Percentiles rank a stretch among this genome's conserved stretches.
These are phyloP conservation scores for Perkinsus chesapeaki DNA, from an alignment of 169 alveolate genomes.

Conservation along the genomic window DNA sequence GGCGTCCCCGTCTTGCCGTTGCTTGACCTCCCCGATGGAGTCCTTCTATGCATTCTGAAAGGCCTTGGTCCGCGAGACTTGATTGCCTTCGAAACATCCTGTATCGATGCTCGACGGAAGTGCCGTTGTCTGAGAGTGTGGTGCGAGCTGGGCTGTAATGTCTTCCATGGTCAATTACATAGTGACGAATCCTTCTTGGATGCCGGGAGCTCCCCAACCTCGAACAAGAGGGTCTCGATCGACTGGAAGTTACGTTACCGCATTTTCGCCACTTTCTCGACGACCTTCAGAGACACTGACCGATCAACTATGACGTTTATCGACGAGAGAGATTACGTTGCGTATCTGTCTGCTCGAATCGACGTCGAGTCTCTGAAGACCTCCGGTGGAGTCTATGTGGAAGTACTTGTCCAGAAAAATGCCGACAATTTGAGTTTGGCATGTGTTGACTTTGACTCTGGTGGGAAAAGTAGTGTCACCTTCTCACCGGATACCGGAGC, in stretches of 20 bases:
- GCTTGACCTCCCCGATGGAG: neutral
- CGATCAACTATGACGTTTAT: neutral
- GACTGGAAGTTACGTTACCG: neutral
- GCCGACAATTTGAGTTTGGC: constrained; percentile 9
- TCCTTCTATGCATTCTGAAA: neutral
- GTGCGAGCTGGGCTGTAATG: neutral
- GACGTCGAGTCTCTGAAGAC: neutral
- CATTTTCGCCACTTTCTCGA: neutral
- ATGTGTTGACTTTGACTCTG: neutral
- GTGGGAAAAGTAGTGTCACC: constrained; percentile 10
- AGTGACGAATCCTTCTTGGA: neutral
- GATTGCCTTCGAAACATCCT: neutral
- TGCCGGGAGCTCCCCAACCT: neutral
- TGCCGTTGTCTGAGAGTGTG: neutral
- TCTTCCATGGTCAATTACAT: neutral
- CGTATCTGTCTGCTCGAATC: neutral
- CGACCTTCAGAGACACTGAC: neutral
- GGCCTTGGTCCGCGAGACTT: neutral
- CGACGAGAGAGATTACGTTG: neutral
- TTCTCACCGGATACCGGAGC: constrained; percentile 12
- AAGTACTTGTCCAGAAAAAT: neutral
- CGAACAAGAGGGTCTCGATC: neutral
- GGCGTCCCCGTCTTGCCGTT: neutral
- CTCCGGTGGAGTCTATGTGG: neutral
- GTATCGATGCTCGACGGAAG: neutral